Conservation (phyloP, 306 rosid species). For the Phaseolus lunatus region DNA sequence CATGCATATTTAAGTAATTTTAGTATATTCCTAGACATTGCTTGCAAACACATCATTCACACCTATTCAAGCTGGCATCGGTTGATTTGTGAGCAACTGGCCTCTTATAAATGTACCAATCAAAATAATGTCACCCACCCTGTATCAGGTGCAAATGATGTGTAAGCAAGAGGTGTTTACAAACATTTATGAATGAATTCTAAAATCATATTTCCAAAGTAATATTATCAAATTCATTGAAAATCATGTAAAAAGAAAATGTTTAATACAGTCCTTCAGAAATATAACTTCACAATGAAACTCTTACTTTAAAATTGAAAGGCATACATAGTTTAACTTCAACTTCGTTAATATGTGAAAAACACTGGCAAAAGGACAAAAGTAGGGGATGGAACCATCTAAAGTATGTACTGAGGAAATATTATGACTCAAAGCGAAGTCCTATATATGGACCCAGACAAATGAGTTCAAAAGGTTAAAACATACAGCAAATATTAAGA, state of each 20-base stretch:
- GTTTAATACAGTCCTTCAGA: background rate
- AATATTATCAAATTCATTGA: slow-evolving; percentile 29
- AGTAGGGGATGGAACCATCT: no score
- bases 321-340: background rate
- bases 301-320: slow-evolving; percentile 19
- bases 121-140: slow-evolving; percentile 26
- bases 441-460: slow-evolving; percentile 13
- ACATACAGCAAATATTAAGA: background rate
- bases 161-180: background rate
- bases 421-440: slow-evolving; percentile 19
- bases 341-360: no score
- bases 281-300: background rate
- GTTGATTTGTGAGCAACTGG: slow-evolving; percentile 21
- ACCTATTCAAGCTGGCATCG: slow-evolving; percentile 27
- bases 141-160: slow-evolving; percentile 5
- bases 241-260: slow-evolving; percentile 23
- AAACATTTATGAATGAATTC: slow-evolving; percentile 14
- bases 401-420: no score
- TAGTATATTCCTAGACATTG: background rate
- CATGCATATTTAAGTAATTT: slow-evolving; percentile 28
- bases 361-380: no score
- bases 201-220: slow-evolving; percentile 5
- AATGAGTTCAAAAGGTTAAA: background rate
- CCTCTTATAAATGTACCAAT: slow-evolving; percentile 17
- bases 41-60: background rate